Evolutionary conservation across 306 rosid genomes (phyloP), one percentile per base, ranked within the genome.

Genomic region (Hippophae rhamnoides): DNA sequence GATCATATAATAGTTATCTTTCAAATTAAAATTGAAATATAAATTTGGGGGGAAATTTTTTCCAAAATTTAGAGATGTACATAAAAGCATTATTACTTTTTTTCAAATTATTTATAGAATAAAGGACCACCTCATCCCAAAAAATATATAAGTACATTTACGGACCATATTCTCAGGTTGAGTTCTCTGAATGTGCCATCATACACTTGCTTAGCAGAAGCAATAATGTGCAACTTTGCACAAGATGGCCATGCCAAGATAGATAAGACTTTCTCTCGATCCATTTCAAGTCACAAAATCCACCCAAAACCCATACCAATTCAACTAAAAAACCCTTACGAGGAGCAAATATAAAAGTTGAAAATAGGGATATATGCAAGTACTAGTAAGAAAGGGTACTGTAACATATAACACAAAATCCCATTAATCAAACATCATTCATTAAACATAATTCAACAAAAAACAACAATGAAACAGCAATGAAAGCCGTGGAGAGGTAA

Each of bases 341-440:
- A 31, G 0, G 38, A 31, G 4, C 38, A 23, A 43, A 5, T 6
- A 9, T 25, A 50, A 47, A 40, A 54, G 8, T 41, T 46, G 7
- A 3, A 0, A 26, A 3, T 10, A n/a, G n/a, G 66, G 63, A 64
- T 53, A 18, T 65, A 74, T 64, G 63, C 81, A 54, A 75, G 63
- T 76, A 65, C 81, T 57, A 75, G 61, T 76, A 70, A 66, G 14
- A 52, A 13, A 9, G 64, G 72, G 76, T 64, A 66, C 45, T 74
- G 26, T 48, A 76, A 83, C 67, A 64, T 69, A 77, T 72, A 84
- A 66, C 88, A 82, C 82, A 75, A 61, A 65, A 67, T 69, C 72
- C 78, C 75, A 76, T 74, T 54, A 78, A 80, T 81, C 70, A 84
- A 80, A 80, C 79, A 71, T 80, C 72, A 73, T 75, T 81, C 79